A percentile compares a stretch with the other conserved stretches of the same genome.
Conservation (phyloP, 345 rosid genomes). For the Sapria himalayana region DNA sequence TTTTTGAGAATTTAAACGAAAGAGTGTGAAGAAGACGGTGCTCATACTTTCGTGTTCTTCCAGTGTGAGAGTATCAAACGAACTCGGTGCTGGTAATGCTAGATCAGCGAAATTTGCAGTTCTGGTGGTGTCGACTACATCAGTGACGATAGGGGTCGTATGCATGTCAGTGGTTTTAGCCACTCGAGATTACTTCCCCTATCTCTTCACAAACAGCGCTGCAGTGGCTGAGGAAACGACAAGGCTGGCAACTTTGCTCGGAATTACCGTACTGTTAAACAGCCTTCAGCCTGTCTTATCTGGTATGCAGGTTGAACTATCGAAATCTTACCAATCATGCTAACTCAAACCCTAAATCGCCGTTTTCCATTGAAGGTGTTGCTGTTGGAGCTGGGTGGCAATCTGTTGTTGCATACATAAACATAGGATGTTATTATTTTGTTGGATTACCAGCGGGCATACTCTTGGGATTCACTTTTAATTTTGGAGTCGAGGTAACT, state of each 20-base stretch:
- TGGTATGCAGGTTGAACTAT: slow-evolving; percentile 20
- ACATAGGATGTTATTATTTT: slow-evolving; percentile 61
- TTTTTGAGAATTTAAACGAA: too few relatives aligned
- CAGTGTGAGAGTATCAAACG: slow-evolving; percentile 89
- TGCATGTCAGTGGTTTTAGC: slow-evolving; percentile 39
- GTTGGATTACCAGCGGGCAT: slow-evolving; percentile 79
- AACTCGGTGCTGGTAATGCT: slow-evolving; percentile 65
- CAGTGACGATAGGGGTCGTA: slow-evolving; percentile 35
- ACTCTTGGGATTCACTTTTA: slow-evolving; percentile 54
- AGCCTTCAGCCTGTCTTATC: slow-evolving; percentile 83
- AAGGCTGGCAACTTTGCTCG: slow-evolving; percentile 46
- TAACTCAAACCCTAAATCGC: too few relatives aligned
- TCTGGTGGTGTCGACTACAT: slow-evolving; percentile 52
- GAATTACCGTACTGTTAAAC: slow-evolving; percentile 50
- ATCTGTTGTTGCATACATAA: slow-evolving; percentile 56
- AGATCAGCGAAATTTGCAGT: slow-evolving; percentile 44
- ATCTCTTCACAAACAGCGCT: slow-evolving; percentile 48
- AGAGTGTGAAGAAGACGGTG: too few relatives aligned
- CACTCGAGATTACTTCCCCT: slow-evolving; percentile 48
- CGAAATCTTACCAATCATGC: too few relatives aligned
- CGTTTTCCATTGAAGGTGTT: slow-evolving; percentile 28
- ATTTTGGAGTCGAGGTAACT: slow-evolving; percentile 43
- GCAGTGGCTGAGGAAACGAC: slow-evolving; percentile 72
- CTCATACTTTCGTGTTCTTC: too few relatives aligned
- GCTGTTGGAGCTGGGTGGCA: slow-evolving; percentile 99